Conservation (phyloP, 768 basidiomycete genomes). For the Psilocybe sp. region DNA sequence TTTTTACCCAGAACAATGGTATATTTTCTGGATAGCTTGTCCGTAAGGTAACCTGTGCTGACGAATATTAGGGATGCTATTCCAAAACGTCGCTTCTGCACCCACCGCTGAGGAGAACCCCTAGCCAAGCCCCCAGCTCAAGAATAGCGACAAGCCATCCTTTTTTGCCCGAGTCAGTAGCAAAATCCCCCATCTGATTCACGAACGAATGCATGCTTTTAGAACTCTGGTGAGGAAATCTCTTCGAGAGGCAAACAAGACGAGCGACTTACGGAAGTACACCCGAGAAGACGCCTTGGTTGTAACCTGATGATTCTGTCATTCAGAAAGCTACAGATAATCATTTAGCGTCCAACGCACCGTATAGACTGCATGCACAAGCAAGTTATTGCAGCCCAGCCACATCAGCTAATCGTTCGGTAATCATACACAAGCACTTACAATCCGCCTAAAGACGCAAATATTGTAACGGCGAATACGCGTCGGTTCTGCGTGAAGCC, state of each 20-base stretch:
- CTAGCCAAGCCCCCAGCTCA: slow-evolving; percentile 75
- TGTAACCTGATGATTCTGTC: slow-evolving; percentile 45
- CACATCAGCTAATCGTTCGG: no score
- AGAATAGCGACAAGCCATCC: slow-evolving; percentile 77
- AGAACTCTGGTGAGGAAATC: background rate
- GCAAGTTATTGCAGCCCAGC: background rate
- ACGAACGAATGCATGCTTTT: slow-evolving; percentile 52
- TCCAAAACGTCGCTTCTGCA: background rate
- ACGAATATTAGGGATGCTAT: no score
- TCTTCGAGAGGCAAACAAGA: background rate
- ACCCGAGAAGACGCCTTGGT: slow-evolving; percentile 73
- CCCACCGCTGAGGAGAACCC: slow-evolving; percentile 64
- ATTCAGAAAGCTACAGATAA: background rate
- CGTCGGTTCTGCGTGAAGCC: slow-evolving; percentile 65
- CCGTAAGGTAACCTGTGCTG: slow-evolving; percentile 53
- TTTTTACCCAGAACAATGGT: slow-evolving; percentile 55
- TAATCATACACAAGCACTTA: slow-evolving; percentile 30
- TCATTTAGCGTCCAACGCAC: slow-evolving; percentile 25
- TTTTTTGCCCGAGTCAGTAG: slow-evolving; percentile 48
- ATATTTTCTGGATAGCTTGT: slow-evolving; percentile 72
- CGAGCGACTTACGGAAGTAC: slow-evolving; percentile 54
- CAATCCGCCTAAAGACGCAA: slow-evolving; percentile 78
- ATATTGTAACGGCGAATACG: slow-evolving; percentile 67
- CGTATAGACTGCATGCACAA: slow-evolving; percentile 54
- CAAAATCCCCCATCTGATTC: slow-evolving; percentile 53